Conservation (phyloP, 2,329 filamentous ascomycete genomes). For the Pseudogymnoascus sp. region DNA sequence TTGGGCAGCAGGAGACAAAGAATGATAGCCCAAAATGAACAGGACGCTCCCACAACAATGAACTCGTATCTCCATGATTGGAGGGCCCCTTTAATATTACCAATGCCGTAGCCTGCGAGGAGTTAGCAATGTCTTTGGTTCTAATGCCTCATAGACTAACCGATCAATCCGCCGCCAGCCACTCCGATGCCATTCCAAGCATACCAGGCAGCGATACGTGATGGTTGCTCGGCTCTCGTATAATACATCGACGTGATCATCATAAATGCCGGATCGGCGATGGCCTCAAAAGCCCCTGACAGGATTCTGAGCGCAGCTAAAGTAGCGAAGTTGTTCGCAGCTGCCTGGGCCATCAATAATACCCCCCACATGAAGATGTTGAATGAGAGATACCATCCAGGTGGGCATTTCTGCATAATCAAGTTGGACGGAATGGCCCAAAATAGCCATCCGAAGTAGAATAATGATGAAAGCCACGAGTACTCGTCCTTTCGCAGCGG, state of each 20-base stretch:
- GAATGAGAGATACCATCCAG: constrained; percentile 24
- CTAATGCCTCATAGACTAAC: constrained; percentile 10
- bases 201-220: constrained; percentile 22
- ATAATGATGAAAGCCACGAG: background rate
- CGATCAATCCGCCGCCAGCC: constrained; percentile 13
- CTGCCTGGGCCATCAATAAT: constrained; percentile 9
- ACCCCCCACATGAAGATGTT: constrained; percentile 1
- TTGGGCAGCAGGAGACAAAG: constrained; percentile 40
- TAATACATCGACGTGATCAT: constrained; percentile 28
- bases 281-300: constrained; percentile 17
- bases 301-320: constrained; percentile 20
- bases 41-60: constrained; percentile 15
- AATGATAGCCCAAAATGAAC: constrained; percentile 23
- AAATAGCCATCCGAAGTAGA: constrained; percentile 23
- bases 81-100: constrained; percentile 16
- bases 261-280: constrained; percentile 25
- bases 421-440: constrained; percentile 24
- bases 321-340: constrained; percentile 14
- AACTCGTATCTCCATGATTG: constrained; percentile 16
- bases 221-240: constrained; percentile 25
- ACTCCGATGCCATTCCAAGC: constrained; percentile 12
- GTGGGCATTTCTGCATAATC: constrained; percentile 25
- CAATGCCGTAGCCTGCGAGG: constrained; percentile 21
- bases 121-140: constrained; percentile 15
- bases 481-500: background rate